phyloP scores from a whole-genome alignment of 805 yeast species.

The baker's yeast (Saccharomyces cerevisiae) region DNA sequence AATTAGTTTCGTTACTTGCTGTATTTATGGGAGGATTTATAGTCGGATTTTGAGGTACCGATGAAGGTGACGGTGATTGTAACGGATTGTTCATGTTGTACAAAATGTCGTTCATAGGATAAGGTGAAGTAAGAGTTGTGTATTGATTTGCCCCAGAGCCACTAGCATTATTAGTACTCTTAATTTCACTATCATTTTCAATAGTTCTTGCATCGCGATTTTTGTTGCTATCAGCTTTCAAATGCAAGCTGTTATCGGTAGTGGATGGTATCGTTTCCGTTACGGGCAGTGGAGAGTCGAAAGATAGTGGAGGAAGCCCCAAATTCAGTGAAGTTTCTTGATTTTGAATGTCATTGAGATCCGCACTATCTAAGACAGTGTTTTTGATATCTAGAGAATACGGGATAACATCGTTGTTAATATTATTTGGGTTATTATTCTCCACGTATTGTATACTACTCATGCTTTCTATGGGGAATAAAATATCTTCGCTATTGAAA shows the following conservation, averaged over 20 bases:
- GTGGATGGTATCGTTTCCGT: not conserved
- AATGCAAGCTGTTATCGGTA: not conserved
- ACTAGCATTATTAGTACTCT: not conserved
- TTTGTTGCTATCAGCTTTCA: not conserved
- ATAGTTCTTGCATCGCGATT: not conserved
- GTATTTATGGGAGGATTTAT: not conserved
- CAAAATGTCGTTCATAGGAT: not conserved
- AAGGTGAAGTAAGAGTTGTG: not conserved
- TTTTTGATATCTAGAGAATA: not conserved
- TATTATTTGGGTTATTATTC: not conserved
- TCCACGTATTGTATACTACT: not conserved
- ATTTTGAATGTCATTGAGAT: not conserved
- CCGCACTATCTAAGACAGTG: not conserved
- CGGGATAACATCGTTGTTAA: not conserved
- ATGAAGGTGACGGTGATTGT: not conserved
- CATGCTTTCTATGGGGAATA: not conserved
- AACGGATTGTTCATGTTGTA: not conserved
- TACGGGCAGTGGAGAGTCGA: not conserved
- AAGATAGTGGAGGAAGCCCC: not conserved
- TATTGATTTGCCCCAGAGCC: not conserved
- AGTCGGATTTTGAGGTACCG: not conserved
- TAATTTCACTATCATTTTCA: not conserved
- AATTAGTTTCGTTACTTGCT: not conserved
- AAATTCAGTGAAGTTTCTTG: not conserved
- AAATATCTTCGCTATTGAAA: not conserved